A percentile compares a stretch with the other conserved stretches of the same genome.
phyloP scores from a whole-genome alignment of 2,329 filamentous ascomycete genomes.

The Furcasterigmium sp. region DNA sequence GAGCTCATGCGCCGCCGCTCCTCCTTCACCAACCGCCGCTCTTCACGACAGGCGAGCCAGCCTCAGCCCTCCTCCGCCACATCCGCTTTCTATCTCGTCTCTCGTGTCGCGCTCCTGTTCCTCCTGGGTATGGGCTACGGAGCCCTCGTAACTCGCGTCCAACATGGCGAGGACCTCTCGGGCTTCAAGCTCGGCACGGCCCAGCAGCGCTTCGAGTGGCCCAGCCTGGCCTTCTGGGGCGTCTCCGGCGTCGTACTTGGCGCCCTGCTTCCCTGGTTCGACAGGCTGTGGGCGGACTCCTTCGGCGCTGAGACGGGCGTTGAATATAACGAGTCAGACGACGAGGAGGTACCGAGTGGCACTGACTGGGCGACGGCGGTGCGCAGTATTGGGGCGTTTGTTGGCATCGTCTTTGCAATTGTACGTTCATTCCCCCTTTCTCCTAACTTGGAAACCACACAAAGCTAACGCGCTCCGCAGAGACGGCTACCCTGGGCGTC shows the following conservation, averaged over 20 bases:
- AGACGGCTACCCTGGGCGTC: conserved; percentile 90
- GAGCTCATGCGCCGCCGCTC: conserved; percentile 36
- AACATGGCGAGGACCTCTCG: conserved; percentile 62
- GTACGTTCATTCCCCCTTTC: conserved; percentile 45
- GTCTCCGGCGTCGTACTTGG: conserved; percentile 72
- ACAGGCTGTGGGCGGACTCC: conserved; percentile 63
- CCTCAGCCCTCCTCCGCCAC: conserved; percentile 20
- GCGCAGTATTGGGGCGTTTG: conserved; percentile 54
- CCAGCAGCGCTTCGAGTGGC: conserved; percentile 44
- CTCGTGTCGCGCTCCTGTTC: conserved; percentile 65
- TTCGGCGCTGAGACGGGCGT: conserved; percentile 30
- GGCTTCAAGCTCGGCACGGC: conserved; percentile 35
- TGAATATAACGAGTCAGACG: conserved; percentile 15
- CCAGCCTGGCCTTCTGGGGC: conserved; percentile 79
- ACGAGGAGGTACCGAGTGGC: conserved; percentile 30
- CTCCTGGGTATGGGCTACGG: conserved; percentile 79
- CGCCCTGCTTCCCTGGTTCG: conserved; percentile 77
- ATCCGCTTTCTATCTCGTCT: conserved; percentile 42
- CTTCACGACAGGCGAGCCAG: conserved; percentile 24
- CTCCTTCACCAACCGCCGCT: conserved; percentile 24
- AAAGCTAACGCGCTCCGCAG: conserved; percentile 36
- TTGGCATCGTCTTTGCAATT: conserved; percentile 64
- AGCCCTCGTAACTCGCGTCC: conserved; percentile 72
- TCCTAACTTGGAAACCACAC: neutral
- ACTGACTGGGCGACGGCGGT: conserved; percentile 69